These are phyloP conservation scores for Malania oleifera DNA, from an alignment of 164 flowering plant genomes.

Conservation along the genomic window DNA sequence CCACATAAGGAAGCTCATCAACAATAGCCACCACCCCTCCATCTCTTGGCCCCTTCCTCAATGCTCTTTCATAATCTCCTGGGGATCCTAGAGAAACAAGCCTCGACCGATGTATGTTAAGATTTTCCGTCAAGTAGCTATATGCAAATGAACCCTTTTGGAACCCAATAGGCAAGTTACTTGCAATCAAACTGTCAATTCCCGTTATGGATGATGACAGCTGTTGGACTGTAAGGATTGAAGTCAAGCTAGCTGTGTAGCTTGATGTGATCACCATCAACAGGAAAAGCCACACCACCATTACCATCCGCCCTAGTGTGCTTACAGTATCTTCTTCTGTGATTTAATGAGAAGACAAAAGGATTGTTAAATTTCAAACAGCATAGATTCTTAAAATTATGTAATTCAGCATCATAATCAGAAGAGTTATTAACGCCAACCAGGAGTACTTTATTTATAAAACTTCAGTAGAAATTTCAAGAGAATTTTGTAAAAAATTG, in stretches of 20 bases:
- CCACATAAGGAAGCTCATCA: conserved; percentile 77
- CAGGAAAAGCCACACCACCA: conserved; percentile 79
- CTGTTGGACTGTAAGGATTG: conserved; percentile 75
- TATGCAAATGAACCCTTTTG: conserved; percentile 75
- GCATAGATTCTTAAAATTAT: no score
- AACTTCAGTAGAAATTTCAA: no score
- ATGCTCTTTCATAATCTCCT: conserved; percentile 56
- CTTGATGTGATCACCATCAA: conserved; percentile 69
- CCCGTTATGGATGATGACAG: conserved; percentile 69
- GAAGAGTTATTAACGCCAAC: background rate
- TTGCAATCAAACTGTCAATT: conserved; percentile 59
- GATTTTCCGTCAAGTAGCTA: conserved; percentile 42
- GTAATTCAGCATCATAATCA: no score
- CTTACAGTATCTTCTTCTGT: conserved; percentile 69
- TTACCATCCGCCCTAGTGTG: conserved; percentile 59
- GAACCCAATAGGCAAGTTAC: conserved; percentile 56
- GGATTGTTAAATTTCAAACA: background rate
- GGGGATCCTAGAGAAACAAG: conserved; percentile 40
- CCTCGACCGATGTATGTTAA: conserved; percentile 43
- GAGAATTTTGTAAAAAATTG: no score
- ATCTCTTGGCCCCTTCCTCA: conserved; percentile 41
- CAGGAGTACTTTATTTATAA: no score
- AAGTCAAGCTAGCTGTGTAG: conserved; percentile 83
- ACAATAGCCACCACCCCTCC: conserved; percentile 81
- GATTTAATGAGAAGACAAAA: conserved; percentile 8